phyloP scores from a whole-genome alignment of 768 basidiomycete genomes.

The Mycena galopus region DNA sequence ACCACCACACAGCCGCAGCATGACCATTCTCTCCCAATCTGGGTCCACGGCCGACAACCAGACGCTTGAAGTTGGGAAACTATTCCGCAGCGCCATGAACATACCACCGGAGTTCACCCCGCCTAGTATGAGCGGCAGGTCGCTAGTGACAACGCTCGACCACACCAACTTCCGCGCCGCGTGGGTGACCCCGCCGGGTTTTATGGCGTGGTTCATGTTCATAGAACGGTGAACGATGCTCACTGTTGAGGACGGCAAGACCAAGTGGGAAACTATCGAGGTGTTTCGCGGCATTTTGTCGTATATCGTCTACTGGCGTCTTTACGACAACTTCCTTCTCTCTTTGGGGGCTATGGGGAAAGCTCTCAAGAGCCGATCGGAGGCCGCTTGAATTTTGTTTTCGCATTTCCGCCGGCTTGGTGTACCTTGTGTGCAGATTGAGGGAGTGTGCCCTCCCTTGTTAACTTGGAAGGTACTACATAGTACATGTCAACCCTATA shows the following conservation, averaged over 20 bases:
- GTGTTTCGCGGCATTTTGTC: conserved; percentile 69
- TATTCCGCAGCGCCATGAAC: neutral
- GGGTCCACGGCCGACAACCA: neutral
- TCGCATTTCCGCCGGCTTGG: neutral
- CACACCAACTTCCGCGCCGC: conserved; percentile 64
- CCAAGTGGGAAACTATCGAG: conserved; percentile 73
- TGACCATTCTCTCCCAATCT: neutral
- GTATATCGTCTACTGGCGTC: conserved; percentile 52
- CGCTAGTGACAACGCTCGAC: conserved; percentile 60
- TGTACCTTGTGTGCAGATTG: neutral
- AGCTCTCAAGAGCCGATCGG: neutral
- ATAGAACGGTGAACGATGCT: conserved; percentile 72
- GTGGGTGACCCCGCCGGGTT: conserved; percentile 56
- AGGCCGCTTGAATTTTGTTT: neutral
- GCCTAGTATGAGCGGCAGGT: neutral
- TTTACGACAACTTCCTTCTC: neutral
- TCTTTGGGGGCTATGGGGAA: neutral
- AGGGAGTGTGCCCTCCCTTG: no score
- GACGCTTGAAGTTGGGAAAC: neutral
- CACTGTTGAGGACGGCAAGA: conserved; percentile 63
- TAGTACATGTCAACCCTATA: no score
- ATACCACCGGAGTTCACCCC: neutral
- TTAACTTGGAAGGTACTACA: no score
- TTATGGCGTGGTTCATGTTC: neutral
- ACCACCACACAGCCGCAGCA: neutral